Base-by-base conservation (phyloP, 129 eudicot species). In the Lactuca saligna region DNA sequence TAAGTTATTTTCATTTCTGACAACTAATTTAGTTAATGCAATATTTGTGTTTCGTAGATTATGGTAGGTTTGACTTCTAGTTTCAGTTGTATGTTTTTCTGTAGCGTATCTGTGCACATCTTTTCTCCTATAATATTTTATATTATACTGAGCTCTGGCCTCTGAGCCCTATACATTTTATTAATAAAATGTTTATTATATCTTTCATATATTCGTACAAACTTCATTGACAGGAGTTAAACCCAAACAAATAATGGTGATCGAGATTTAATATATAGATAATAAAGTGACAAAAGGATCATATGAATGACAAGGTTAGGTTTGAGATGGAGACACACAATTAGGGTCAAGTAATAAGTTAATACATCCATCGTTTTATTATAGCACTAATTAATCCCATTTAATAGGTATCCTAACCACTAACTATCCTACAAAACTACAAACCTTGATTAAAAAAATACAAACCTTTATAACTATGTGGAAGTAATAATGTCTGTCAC, bases 271-370 rank as follows among this genome's bases (percentile, higher is more conserved):
- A 66, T 63, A 38, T 73, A 55, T 4, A 8, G 67, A 58, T 46
- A 57, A 32, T 41, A 25, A 66, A 70, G 65, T 51, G 74, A 38
- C 55, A 64, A 57, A 65, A 14, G 4, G 11, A 57, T 54, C 76
- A 62, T 65, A 54, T 57, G 50, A 70, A 29, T 50, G 34, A 5
- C 57, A 50, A 50, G 33, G 63, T 80, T 80, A 64, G 84, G 79
- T 73, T 73, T 32, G 32, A 41, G 81, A 75, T 70, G 59, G 73
- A 57, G 82, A 71, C 76, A 67, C 17, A 60, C 73, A 14, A 72
- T 76, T 67, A 17, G 61, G 73, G 2, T 10, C 3, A 33, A 35
- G 31, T 38, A 20, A 33, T 35, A 29, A 57, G 50, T 66, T 33
- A 57, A 74, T 42, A 11, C 59, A 31, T 63, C 57, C 29, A 38